Evolutionary conservation across 257 asterid species (phyloP), one percentile per base, ranked within the genome.

Genomic region (Ligustrum vulgare): DNA sequence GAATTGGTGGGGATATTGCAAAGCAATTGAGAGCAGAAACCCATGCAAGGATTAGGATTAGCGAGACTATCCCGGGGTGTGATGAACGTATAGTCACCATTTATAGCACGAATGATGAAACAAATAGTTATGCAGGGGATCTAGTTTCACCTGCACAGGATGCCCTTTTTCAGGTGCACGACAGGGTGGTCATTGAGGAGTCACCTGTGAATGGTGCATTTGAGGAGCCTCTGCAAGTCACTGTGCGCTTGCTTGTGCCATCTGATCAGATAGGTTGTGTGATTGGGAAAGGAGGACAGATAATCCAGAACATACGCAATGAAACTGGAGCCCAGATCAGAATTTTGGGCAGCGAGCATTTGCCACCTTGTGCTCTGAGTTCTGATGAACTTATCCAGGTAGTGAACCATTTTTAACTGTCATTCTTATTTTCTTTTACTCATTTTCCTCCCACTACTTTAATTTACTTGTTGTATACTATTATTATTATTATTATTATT

Each of bases 301-400:
- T 86, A 18, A 80, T 86, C 60, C 82, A 86, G 82, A 81, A 80
- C 37, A 75, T 86, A 35, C 89, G 89, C 72, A 86, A 76, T 74
- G 89, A 89, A 80, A 91, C 96, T 49, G 87, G 82, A 64, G 91
- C 98, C 34, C 98, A 90, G 84, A 82, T 94, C 71, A 93, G 93
- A 71, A 87, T 94, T 47, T 79, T 90, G 74, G 89, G 93, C 74
- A 88, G 89, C 20, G 97, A 90, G 71, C 93, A 94, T 84, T 80
- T 94, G 77, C 98, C 98, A 0, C 97, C 97, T 49, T 94, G 98
- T 87, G 97, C 97, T 75, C 75, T 94, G 70, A 80, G 86, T 76
- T 82, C 98, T 15, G 98, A 94, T 74, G 98, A 91, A 80, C 85
- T 94, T 71, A 81, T 94, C 74, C 97, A 90, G 98, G 98, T 94